Evolutionary conservation across 305 asterid species (phyloP), one percentile per base, ranked within the genome.

Genomic region (Fraxinus nigra): DNA sequence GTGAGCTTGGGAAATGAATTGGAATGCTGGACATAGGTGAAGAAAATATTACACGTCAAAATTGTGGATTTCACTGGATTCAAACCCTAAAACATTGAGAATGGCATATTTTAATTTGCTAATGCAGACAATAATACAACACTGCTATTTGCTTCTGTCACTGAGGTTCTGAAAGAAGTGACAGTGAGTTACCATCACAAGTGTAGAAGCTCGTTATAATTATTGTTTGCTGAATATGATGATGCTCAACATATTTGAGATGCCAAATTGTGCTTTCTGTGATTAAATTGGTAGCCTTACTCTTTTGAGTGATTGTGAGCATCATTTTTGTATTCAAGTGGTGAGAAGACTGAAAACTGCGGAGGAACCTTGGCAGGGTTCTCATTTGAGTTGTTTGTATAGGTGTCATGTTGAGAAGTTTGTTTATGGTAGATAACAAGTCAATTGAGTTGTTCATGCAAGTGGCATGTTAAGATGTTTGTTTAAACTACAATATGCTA

Each of bases 331-430:
- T 56, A 65, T 16, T 46, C 61, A 26, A 76, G 75, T 74, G 78
- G 70, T 79, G 28, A 78, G 38, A 38, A 72, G 77, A 38, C 79
- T 74, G 70, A 2, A 76, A 37, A 8, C 18, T 13, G 10, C 2
- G 28, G 26, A 34, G 65, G 81, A 65, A 74, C 81, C 56, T 22
- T 6, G 1, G 74, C 83, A 76, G 54, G 78, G 65, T 35, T 78
- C 18, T 75, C 35, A 43, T 72, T 30, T 46, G 76, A 73, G 76
- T 67, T 73, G 75, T 75, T 67, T 14, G 11, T 75, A 18, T 20
- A 35, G 28, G 83, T 77, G 77, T 46, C 48, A 24, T 30, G 59
- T 40, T 18, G 81, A 61, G 81, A 74, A 14, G 18, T 65, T 67
- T 11, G 20, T 67, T 69, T 13, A 69, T 13, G 75, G 9, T 67